Base-by-base conservation (phyloP, 768 basidiomycete genomes). In the Tulasnella sp. region DNA sequence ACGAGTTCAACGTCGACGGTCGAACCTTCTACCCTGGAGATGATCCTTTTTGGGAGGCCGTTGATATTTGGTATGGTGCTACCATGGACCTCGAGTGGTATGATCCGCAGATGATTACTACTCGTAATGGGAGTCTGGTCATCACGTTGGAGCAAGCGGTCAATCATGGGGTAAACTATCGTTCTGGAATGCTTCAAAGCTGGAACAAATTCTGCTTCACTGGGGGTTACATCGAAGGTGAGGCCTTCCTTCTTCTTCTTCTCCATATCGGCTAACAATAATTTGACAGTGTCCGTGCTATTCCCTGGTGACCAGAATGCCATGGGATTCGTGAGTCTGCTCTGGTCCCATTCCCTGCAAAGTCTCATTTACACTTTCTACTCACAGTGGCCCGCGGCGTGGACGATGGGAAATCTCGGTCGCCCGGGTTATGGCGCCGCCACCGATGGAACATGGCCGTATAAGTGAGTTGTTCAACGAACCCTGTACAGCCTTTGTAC, bases 321-420 rank as follows among this genome's bases (percentile, higher is more conserved):
- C 2, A 58, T 60, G 50, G 77, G 76, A 27, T 75, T 73, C 63
- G 74, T 75, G 62, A 59, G 74, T 70, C 25, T 15, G 50, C 1
- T 27, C 35, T 59, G n/a, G 53, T 7, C 15, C 43, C 29, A 6
- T n/a, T n/a, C n/a, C n/a, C n/a, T n/a, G n/a, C n/a, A n/a, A n/a
- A n/a, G n/a, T n/a, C n/a, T n/a, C n/a, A n/a, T n/a, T n/a, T 23
- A 40, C 19, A 39, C 49, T 61, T n/a, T 56, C 40, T 41, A 25
- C 35, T 55, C 36, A 5, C 50, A 83, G 81, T 89, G 86, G 88
- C 88, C 86, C 35, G 87, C 84, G 62, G 78, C 77, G 2, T 91
- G 89, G 89, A 86, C 84, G 17, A 84, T 86, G 82, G 89, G 89
- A 2, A 94, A 92, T 66, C 75, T 92, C 4, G 89, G 80, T 1